A percentile compares a stretch with the other conserved stretches of the same genome.
Conservation (phyloP, 2,329 filamentous ascomycete genomes). For the Trichoderma atrobrunneum region DNA sequence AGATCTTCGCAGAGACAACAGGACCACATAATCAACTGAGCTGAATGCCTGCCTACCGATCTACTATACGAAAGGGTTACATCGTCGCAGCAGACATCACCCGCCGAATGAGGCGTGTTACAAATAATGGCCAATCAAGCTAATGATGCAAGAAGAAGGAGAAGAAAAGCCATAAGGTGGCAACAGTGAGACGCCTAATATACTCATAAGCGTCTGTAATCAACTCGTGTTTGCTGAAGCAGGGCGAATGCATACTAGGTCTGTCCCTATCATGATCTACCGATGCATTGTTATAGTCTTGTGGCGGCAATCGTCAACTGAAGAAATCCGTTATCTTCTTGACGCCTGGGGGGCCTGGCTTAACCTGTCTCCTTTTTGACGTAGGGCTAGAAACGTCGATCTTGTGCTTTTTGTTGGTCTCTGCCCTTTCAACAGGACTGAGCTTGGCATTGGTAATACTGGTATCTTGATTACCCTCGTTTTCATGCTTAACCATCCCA, state of each 20-base stretch:
- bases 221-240: background rate
- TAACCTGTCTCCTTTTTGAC: background rate
- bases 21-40: background rate
- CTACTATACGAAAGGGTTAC: background rate
- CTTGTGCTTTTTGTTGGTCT: background rate
- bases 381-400: background rate
- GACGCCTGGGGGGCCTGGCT: background rate
- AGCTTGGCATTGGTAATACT: background rate
- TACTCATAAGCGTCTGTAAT: background rate
- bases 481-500: background rate
- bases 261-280: background rate
- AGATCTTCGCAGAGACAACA: background rate
- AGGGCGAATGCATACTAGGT: background rate
- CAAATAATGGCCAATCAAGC: background rate
- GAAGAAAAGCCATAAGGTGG: background rate
- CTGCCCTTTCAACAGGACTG: background rate
- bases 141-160: background rate
- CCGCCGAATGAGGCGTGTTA: background rate
- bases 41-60: background rate
- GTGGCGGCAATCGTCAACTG: background rate
- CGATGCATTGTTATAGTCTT: background rate
- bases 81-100: background rate
- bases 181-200: background rate
- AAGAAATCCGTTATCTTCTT: constrained; percentile 2
- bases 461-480: background rate